phyloP scores from a whole-genome alignment of 2,329 filamentous ascomycete species.

The Calonectria ilicicola region DNA sequence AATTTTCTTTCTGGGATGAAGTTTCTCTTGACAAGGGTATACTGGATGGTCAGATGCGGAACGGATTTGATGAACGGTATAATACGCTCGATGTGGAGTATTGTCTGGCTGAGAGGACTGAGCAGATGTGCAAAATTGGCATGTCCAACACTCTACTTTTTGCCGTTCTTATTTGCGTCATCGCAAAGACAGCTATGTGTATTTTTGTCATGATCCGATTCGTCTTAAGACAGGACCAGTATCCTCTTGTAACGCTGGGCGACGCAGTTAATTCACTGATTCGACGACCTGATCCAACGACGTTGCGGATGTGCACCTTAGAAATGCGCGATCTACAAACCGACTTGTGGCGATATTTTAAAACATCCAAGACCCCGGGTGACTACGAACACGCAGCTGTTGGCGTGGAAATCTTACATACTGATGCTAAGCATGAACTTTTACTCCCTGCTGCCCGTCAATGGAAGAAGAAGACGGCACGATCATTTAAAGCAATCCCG shows the following conservation, averaged over 20 bases:
- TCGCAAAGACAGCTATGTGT: background rate
- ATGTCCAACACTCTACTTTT: conserved; percentile 1
- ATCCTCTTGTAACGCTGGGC: background rate
- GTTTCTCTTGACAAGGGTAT: background rate
- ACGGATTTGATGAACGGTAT: background rate
- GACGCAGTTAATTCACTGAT: background rate
- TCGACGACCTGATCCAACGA: background rate
- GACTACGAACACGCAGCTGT: background rate
- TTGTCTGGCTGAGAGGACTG: background rate
- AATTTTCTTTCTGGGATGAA: background rate
- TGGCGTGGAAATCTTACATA: background rate
- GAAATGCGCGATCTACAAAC: background rate
- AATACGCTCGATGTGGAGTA: background rate
- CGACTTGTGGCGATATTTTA: background rate
- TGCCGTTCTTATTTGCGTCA: background rate
- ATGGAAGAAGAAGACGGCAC: background rate
- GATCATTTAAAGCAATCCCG: background rate
- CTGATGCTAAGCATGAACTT: background rate
- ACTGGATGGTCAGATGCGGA: background rate
- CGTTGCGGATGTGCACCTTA: background rate
- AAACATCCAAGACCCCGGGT: background rate
- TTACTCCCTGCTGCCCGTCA: background rate
- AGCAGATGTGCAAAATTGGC: background rate
- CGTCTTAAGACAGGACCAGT: background rate
- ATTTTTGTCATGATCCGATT: conserved; percentile 2